These are phyloP conservation scores for Trebouxiophyceae sp. DNA, from an alignment of 163 green algal genomes.

Conservation along the genomic window DNA sequence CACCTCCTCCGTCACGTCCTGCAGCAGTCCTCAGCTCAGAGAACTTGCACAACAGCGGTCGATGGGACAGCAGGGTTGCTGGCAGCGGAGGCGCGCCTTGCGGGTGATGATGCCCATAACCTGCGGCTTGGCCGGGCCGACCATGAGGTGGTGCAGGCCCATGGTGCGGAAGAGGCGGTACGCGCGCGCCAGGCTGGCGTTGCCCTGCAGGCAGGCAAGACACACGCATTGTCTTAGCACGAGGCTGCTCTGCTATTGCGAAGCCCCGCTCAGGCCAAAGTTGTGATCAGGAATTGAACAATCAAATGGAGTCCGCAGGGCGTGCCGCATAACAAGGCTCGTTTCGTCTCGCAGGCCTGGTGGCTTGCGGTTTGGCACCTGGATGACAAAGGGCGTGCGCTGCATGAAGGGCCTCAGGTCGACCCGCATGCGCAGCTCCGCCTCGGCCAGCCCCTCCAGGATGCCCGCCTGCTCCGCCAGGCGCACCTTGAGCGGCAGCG, in stretches of 20 bases:
- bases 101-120: conserved; percentile 51
- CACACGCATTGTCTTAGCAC: no score
- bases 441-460: conserved; percentile 1
- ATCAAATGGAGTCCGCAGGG: no score
- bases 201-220: conserved; percentile 1
- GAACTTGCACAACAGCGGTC: neutral
- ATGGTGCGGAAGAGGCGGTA: conserved; percentile 65
- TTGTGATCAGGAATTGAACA: no score
- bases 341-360: no score
- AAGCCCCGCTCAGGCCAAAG: no score
- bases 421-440: conserved; percentile 19
- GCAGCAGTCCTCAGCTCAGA: no score
- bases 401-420: conserved; percentile 66
- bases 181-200: conserved; percentile 39
- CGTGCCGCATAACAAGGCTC: no score
- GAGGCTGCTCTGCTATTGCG: no score
- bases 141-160: conserved; percentile 61
- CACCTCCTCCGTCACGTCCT: conserved; percentile 51
- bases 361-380: no score
- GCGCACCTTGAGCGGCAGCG: conserved; percentile 30
- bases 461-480: conserved; percentile 26
- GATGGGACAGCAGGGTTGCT: neutral
- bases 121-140: conserved; percentile 35
- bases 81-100: conserved; percentile 23
- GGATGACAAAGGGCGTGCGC: conserved; percentile 43